Evolutionary conservation across 75 land plant genomes (phyloP).

Genomic region (Gnetum montanum): DNA sequence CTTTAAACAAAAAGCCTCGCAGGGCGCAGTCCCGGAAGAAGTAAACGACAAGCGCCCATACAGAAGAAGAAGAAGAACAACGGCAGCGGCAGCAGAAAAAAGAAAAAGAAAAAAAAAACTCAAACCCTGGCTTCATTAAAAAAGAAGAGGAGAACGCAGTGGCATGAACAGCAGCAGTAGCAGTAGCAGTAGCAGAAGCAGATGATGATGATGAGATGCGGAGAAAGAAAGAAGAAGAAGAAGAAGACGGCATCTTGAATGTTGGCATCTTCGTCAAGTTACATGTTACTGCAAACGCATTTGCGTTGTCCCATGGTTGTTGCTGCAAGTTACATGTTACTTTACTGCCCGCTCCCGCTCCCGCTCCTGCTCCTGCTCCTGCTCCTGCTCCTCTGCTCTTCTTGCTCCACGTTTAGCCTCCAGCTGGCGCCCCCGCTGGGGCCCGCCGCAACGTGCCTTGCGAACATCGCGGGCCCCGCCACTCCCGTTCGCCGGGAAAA

Average conservation of each 20-base stretch:
- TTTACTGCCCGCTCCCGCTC: background rate
- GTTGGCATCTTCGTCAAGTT: no score
- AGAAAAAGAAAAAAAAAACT: background rate
- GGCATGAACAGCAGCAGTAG: conserved; percentile 1
- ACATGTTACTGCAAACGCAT: no score
- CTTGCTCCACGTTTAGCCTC: background rate
- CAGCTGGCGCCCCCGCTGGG: background rate
- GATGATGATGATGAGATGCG: conserved; percentile 6
- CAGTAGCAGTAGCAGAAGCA: background rate
- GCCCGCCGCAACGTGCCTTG: conserved; percentile 26
- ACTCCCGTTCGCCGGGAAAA: background rate
- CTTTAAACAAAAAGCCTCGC: conserved; percentile 5
- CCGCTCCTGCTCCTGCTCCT: background rate
- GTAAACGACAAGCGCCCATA: background rate
- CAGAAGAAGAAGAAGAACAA: background rate
- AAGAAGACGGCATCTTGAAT: background rate
- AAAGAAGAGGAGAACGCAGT: conserved; percentile 8
- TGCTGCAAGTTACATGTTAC: no score
- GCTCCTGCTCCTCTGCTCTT: background rate
- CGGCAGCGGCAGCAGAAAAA: background rate
- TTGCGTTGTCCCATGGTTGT: no score
- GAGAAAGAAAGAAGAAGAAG: conserved; percentile 1
- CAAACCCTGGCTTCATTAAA: no score
- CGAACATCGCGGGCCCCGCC: conserved; percentile 33
- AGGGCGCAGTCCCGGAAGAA: conserved; percentile 7